Conservation (phyloP, 2,329 filamentous ascomycete genomes). For the Ascochyta pisi region DNA sequence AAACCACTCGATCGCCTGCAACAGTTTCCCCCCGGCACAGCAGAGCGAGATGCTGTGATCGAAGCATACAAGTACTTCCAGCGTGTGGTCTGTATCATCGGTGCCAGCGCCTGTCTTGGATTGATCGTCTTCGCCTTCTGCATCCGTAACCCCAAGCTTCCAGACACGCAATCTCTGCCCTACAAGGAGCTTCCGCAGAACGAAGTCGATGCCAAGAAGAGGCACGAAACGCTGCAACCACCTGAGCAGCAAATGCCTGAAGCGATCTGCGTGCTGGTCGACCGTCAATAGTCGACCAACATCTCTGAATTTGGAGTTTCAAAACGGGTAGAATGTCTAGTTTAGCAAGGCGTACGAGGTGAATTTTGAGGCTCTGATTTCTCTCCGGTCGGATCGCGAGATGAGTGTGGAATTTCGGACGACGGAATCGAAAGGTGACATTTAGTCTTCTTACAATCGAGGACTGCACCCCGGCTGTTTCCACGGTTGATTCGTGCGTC, state of each 20-base stretch:
- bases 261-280: not conserved
- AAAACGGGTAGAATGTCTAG: not conserved
- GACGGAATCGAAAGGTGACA: not conserved
- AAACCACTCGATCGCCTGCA: conserved; percentile 50
- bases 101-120: conserved; percentile 43
- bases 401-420: too few relatives aligned
- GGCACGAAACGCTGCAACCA: not conserved
- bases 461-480: not conserved
- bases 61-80: conserved; percentile 56
- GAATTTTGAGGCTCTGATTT: not conserved
- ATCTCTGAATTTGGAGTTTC: not conserved
- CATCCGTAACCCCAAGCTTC: conserved; percentile 56
- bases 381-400: too few relatives aligned
- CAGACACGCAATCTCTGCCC: conserved; percentile 54
- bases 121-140: conserved; percentile 55
- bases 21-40: conserved; percentile 54
- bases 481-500: not conserved
- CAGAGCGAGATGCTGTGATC: conserved; percentile 53
- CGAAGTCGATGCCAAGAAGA: not conserved
- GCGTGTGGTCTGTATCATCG: conserved; percentile 54
- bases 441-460: not conserved
- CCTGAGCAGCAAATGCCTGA: not conserved
- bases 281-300: not conserved
- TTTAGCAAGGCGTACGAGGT: not conserved
- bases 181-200: conserved; percentile 1